These are phyloP conservation scores for Ustilago curta DNA, from an alignment of 1,284 basidiomycete genomes.

Conservation along the genomic window DNA sequence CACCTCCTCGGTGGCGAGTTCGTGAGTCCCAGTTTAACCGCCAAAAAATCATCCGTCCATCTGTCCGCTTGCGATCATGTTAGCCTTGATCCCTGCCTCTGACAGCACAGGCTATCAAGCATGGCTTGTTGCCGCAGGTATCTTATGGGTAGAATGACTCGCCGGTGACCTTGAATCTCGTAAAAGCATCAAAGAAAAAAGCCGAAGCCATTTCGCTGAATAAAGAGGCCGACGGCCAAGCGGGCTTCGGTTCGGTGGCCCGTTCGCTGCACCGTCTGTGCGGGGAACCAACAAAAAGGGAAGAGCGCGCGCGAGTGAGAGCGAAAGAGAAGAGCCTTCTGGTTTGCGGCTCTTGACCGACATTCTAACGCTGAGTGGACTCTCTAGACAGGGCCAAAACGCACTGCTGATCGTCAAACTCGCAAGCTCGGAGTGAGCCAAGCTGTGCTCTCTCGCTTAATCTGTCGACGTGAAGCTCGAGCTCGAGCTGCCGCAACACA, in stretches of 20 bases:
- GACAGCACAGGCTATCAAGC: neutral
- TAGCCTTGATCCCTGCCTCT: neutral
- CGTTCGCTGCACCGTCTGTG: conserved; percentile 7
- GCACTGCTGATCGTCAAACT: too few species aligned
- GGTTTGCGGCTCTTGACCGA: conserved; percentile 35
- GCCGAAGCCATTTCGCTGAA: conserved; percentile 1
- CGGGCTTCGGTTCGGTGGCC: neutral
- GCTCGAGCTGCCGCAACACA: conserved; percentile 26
- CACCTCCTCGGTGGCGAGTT: neutral
- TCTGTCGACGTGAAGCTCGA: neutral
- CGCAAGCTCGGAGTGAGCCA: too few species aligned
- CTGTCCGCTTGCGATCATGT: neutral
- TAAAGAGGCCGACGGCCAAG: neutral
- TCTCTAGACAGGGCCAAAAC: neutral
- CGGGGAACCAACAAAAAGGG: neutral
- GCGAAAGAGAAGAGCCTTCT: too few species aligned
- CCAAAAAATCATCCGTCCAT: neutral
- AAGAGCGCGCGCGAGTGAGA: too few species aligned
- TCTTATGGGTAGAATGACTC: neutral
- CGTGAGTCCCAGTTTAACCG: too few species aligned
- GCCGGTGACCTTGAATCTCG: neutral
- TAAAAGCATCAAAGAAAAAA: neutral
- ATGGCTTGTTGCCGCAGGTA: neutral
- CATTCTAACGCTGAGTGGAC: conserved; percentile 9
- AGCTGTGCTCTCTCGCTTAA: too few species aligned